A percentile compares a stretch with the other conserved stretches of the same genome.
Conservation (phyloP, 1,284 basidiomycete species). For the Cutaneotrichosporon dermatis region DNA sequence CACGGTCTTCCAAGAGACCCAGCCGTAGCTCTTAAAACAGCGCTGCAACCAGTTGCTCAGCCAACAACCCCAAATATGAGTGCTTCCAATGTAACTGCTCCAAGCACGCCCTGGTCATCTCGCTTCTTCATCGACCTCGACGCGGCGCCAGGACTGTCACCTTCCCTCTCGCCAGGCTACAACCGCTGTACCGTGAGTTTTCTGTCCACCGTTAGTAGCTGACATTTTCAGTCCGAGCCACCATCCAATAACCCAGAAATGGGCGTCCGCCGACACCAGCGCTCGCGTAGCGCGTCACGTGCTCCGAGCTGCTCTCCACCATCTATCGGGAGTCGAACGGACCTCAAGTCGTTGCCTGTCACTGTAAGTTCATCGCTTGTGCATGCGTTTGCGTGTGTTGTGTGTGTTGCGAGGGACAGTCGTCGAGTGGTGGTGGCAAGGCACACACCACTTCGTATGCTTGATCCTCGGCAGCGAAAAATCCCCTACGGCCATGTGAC, state of each 20-base stretch:
- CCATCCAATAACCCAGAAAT: conserved; percentile 9
- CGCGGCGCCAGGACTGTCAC: conserved; percentile 2
- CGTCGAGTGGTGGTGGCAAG: no score
- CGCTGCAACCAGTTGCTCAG: background rate
- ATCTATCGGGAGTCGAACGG: conserved; percentile 9
- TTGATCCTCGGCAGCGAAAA: background rate
- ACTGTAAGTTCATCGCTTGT: conserved; percentile 15
- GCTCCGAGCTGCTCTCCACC: conserved; percentile 14
- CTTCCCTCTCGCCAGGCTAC: conserved; percentile 2
- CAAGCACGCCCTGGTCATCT: conserved; percentile 3
- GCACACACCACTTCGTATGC: no score
- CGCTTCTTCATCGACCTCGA: conserved; percentile 17
- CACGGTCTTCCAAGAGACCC: background rate
- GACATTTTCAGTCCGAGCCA: conserved; percentile 14
- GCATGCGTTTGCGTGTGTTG: no score
- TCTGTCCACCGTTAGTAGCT: no score
- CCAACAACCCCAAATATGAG: background rate
- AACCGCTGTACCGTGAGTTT: conserved; percentile 16
- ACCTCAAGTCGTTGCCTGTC: conserved; percentile 18
- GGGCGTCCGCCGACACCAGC: conserved; percentile 1
- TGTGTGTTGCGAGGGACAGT: no score
- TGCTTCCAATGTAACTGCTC: background rate
- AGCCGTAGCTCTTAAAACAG: background rate
- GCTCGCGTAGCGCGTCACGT: conserved; percentile 14
- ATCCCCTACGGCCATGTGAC: no score